Conservation (phyloP, 139 green algal genomes). For the Yamagishiella unicocca region DNA sequence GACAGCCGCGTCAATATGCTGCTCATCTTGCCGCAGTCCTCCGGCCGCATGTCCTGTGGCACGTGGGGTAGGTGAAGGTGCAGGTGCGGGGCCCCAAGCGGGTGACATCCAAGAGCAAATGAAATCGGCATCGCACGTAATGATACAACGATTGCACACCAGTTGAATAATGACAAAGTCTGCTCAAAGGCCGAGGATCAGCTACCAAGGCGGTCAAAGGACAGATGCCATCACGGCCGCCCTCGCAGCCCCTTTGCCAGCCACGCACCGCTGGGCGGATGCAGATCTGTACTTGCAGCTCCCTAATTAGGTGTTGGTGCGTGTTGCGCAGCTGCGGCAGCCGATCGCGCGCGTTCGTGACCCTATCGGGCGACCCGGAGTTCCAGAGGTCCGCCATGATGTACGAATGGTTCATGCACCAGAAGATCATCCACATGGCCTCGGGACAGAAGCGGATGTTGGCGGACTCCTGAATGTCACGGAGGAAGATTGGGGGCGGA, state of each 20-base stretch:
- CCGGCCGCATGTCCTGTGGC: conserved; percentile 42
- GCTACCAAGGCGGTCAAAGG: too few relatives aligned
- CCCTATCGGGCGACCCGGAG: background rate
- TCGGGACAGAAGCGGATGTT: conserved; percentile 86
- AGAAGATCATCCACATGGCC: conserved; percentile 85
- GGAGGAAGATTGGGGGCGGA: too few relatives aligned
- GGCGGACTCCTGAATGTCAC: conserved; percentile 67
- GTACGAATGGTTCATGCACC: conserved; percentile 55
- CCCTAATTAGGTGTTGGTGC: conserved; percentile 18
- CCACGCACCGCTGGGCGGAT: conserved; percentile 27
- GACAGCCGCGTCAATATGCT: conserved; percentile 32
- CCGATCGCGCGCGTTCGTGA: background rate
- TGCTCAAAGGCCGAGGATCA: too few relatives aligned
- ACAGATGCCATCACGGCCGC: background rate
- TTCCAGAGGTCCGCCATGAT: conserved; percentile 37
- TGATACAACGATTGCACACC: too few relatives aligned
- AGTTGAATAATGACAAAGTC: too few relatives aligned
- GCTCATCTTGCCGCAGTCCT: conserved; percentile 42
- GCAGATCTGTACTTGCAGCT: conserved; percentile 24
- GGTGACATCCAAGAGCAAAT: too few relatives aligned
- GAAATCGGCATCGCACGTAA: too few relatives aligned
- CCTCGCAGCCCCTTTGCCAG: background rate
- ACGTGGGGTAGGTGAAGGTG: too few relatives aligned
- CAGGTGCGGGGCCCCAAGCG: too few relatives aligned
- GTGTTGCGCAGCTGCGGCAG: conserved; percentile 43